Base-by-base conservation (phyloP, 192 early-diverging fungal genomes). In the Thamnidium elegans region DNA sequence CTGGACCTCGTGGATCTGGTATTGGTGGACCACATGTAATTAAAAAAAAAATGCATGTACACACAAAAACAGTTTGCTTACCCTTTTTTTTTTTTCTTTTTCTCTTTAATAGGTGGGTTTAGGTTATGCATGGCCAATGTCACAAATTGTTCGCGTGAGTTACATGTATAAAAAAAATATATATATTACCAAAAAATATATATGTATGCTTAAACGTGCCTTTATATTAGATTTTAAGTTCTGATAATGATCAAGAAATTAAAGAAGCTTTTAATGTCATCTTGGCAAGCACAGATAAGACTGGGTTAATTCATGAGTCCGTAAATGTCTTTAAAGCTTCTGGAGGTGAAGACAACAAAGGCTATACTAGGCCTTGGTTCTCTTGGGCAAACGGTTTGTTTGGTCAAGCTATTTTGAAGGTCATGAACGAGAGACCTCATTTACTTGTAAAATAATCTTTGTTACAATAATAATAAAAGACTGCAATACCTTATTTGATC, bases 261-360 rank as follows among this genome's bases (percentile, higher is more conserved):
- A 63, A 65, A 13, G 72, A 81, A 30, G 80, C 84, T 34, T 53
- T 90, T 55, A 73, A 85, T 14, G 56, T 71, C 34, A 68, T 90
- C 4, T 44, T 81, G 11, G 45, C 72, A 19, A 71, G 79, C 0
- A 83, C 84, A 0, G 71, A 77, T 43, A 76, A 75, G 0, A 81
- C 81, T 21, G 81, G 83, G 2, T 68, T 89, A 45, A 87, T 90
- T 50, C 88, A 90, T 61, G 88, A 90, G 74, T 83, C 84, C 0
- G 74, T 90, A 20, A 68, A 65, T 45, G 79, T 78, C 19, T 52
- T 23, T 50, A 5, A 1, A 39, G 51, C 23, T 7, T 4, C 8
- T 6, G 45, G 32, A 43, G 32, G 26, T 0, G 46, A 34, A 14
- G 21, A 43, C 17, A 23, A 36, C 4, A 39, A 39, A 6, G 36